Conservation (phyloP, 2,329 filamentous ascomycete genomes). For the Alternaria burnsii region DNA sequence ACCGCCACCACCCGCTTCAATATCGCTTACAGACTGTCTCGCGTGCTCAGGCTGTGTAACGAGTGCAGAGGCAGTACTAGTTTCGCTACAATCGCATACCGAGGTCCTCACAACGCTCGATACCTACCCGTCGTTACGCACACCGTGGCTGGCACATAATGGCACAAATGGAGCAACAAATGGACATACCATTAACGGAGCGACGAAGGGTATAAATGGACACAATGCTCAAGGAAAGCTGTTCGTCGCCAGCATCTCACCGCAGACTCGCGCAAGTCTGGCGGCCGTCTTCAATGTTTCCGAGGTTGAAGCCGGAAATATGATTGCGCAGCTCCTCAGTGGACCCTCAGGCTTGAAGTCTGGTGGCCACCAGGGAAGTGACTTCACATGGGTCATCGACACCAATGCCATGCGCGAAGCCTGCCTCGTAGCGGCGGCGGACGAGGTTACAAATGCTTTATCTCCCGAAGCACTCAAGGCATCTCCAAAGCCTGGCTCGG, state of each 20-base stretch:
- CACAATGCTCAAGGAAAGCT: constrained; percentile 67
- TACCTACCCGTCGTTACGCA: constrained; percentile 58
- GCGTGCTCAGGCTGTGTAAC: constrained; percentile 98
- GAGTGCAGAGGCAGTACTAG: constrained; percentile 95
- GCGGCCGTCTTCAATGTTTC: constrained; percentile 83
- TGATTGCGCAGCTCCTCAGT: constrained; percentile 82
- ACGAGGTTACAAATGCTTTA: constrained; percentile 55
- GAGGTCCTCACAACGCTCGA: constrained; percentile 89
- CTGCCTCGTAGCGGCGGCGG: constrained; percentile 71
- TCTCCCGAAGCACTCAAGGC: constrained; percentile 36
- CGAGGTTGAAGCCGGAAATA: constrained; percentile 76
- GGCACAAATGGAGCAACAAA: constrained; percentile 32
- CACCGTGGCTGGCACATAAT: constrained; percentile 42
- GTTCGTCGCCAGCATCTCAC: constrained; percentile 91
- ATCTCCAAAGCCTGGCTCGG: constrained; percentile 34
- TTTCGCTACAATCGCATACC: constrained; percentile 90
- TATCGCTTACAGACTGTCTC: constrained; percentile 95
- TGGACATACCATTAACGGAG: constrained; percentile 15
- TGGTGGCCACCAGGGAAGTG: constrained; percentile 76
- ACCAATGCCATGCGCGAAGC: constrained; percentile 85
- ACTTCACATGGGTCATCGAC: constrained; percentile 89
- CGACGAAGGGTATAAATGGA: constrained; percentile 25
- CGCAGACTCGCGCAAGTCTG: constrained; percentile 87
- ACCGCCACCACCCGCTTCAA: constrained; percentile 79
- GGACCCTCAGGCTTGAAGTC: constrained; percentile 73